Evolutionary conservation across 306 rosid genomes (phyloP), one percentile per base, ranked within the genome.

Genomic region (Cicer chorassanicum): DNA sequence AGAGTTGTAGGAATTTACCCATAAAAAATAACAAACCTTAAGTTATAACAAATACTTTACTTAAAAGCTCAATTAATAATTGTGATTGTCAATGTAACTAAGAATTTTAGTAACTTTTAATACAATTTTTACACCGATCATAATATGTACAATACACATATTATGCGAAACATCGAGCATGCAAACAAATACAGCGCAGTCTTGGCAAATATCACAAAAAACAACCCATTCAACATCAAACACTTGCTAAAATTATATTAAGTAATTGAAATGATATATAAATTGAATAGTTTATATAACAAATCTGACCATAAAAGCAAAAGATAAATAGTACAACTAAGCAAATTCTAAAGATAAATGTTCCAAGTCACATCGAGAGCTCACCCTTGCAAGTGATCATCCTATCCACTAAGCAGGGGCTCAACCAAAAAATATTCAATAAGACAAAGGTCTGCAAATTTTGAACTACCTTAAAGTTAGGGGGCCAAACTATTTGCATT

Each of bases 361-460:
- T 36, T 60, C 9, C 11, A 60, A 36, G 3, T 53, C 54, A 42
- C 54, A 5, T 18, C 39, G 29, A 21, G 2, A 11, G 70, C 14
- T 6, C 18, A 44, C 21, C 40, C 16, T 43, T 65, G 44, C 19
- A 19, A n/a, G 12, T 34, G 66, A 24, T 29, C 36, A 60, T 34
- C 66, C 39, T 60, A 60, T 60, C 66, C 66, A 60, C 66, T 9
- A 34, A 34, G 2, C 8, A 13, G 40, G 14, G 45, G 45, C 68
- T 55, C 29, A 8, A 48, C 24, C 49, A 55, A 60, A 60, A 34
- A 34, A 13, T 60, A 60, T 34, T 39, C 3, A 63, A n/a, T 63
- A 63, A 12, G 44, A 9, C 41, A n/a, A 15, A 19, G 11, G 43
- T 11, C 12, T 54, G 36, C 29, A 12, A 55, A 29, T 44, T 2